Conservation (phyloP, 1,284 basidiomycete genomes). For the Apiotrichum veenhuisii region DNA sequence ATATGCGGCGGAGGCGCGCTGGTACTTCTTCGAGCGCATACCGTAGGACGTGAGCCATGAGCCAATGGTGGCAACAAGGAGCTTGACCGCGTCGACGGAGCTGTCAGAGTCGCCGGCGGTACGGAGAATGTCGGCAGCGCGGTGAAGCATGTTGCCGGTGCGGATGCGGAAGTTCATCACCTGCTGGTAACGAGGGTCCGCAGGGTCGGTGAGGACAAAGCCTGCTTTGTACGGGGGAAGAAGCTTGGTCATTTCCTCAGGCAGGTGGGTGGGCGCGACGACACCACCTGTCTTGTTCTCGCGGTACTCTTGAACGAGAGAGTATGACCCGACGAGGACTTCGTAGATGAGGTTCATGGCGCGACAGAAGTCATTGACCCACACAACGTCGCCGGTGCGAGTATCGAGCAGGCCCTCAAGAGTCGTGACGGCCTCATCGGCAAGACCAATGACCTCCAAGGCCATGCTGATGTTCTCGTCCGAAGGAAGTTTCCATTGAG, state of each 20-base stretch:
- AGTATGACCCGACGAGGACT: constrained; percentile 32
- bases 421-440: constrained; percentile 61
- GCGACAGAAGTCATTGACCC: constrained; percentile 93
- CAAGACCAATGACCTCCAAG: constrained; percentile 63
- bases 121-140: constrained; percentile 65
- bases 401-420: constrained; percentile 64
- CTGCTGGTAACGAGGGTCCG: constrained; percentile 70
- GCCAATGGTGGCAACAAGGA: constrained; percentile 51
- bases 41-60: constrained; percentile 44
- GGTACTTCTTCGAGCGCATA: constrained; percentile 43
- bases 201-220: constrained; percentile 68
- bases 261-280: constrained; percentile 46
- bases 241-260: constrained; percentile 60
- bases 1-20: constrained; percentile 33
- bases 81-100: constrained; percentile 81
- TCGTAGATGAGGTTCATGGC: constrained; percentile 51
- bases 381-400: constrained; percentile 59
- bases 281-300: constrained; percentile 36
- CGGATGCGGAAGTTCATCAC: constrained; percentile 61
- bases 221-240: constrained; percentile 66
- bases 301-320: constrained; percentile 44
- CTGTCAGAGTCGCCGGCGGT: constrained; percentile 75
- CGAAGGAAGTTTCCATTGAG: constrained; percentile 73
- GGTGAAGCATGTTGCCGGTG: constrained; percentile 67
- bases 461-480: constrained; percentile 67